Base-by-base conservation (phyloP, 306 rosid genomes). In the Vicia faba region DNA sequence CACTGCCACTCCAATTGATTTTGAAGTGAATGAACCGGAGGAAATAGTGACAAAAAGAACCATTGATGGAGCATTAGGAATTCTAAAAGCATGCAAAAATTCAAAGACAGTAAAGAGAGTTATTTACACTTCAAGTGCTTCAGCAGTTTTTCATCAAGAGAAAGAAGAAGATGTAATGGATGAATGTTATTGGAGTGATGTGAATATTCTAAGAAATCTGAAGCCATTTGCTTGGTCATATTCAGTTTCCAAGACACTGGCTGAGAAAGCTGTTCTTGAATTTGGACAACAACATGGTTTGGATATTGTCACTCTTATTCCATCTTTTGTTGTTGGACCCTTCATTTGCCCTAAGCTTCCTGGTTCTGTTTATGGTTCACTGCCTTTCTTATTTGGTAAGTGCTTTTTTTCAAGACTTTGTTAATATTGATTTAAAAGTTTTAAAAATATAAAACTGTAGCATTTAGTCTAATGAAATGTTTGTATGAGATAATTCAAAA, bases 301-400 rank as follows among this genome's bases (percentile, higher is more conserved):
- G 64, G 91, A 87, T 28, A 85, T 79, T 64, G 85, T 89, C 10
- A 81, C 89, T 19, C 2, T 89, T 0, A 36, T 85, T 31, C 95
- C 91, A 41, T 0, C 81, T 31, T 46, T 64, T 26, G 85, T 87
- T 54, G 51, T 76, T 41, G 91, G 96, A 16, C 88, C 89, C 19
- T 89, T 89, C 73, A 72, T 89, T 48, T 89, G 84, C 70, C 80
- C 79, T 0, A 71, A 69, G 36, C 43, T 89, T 13, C 89, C 95
- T 3, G 13, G 59, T 33, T 90, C 95, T 0, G 45, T 87, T 2
- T 16, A 4, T 43, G 0, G 11, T n/a, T 7, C 62, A 8, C 3
- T 85, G 14, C 8, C 53, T 74, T 38, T 89, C 56, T 12, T 71
- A 15, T 57, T 82, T 9, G 91, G 87, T 88, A 54, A 25, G 35